Conservation (phyloP, 345 rosid species). For the Eucalyptus urophylla region DNA sequence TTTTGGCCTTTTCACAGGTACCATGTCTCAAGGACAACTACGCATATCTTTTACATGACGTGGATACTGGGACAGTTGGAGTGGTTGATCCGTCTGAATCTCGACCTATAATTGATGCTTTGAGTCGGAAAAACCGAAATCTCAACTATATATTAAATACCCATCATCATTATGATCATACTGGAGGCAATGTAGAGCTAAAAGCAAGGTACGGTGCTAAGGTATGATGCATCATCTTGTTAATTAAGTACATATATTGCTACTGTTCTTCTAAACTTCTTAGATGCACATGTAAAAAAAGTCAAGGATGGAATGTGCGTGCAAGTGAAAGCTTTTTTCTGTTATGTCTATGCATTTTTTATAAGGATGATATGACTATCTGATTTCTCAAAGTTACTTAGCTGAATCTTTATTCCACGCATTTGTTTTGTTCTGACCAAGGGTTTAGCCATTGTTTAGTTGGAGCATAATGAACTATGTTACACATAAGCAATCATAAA, state of each 20-base stretch:
- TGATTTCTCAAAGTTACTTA: neutral
- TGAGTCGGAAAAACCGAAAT: conserved; percentile 69
- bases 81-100: conserved; percentile 99
- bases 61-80: conserved; percentile 95
- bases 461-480: neutral
- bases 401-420: neutral
- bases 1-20: conserved; percentile 31
- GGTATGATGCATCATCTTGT: conserved; percentile 37
- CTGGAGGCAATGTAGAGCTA: conserved; percentile 85
- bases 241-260: neutral
- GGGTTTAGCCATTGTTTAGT: neutral
- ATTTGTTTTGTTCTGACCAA: neutral
- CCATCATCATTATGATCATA: conserved; percentile 88
- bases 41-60: conserved; percentile 90
- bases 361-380: neutral
- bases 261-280: neutral
- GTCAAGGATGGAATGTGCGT: neutral
- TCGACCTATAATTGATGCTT: conserved; percentile 71
- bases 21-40: conserved; percentile 85
- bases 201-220: conserved; percentile 97
- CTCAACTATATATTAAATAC: conserved; percentile 91
- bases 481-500: neutral
- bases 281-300: neutral
- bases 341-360: neutral
- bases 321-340: neutral